Evolutionary conservation across 2,329 filamentous ascomycete genomes (phyloP).

Genomic region (Aspergillus persii): DNA sequence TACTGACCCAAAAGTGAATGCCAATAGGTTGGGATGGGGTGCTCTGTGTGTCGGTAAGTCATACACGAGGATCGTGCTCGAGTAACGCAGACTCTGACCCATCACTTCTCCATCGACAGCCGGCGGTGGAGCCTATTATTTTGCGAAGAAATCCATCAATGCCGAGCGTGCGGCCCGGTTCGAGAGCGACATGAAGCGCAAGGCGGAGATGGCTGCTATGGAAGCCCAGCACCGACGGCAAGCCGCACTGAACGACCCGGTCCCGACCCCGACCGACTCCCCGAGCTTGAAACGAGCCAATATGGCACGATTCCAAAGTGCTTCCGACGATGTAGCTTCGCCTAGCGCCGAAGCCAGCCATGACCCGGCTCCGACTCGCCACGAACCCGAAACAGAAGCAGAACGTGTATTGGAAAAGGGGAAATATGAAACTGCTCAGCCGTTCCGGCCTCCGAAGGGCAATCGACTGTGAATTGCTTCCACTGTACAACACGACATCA

Average conservation of each 20-base stretch:
- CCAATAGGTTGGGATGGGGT: slow-evolving; percentile 81
- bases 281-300: slow-evolving; percentile 37
- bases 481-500: background rate
- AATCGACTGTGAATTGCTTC: slow-evolving; percentile 66
- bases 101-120: slow-evolving; percentile 49
- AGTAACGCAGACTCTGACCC: background rate
- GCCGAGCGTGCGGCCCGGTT: slow-evolving; percentile 75
- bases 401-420: slow-evolving; percentile 72
- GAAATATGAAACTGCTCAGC: slow-evolving; percentile 79
- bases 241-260: slow-evolving; percentile 16
- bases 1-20: slow-evolving; percentile 8
- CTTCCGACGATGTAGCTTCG: slow-evolving; percentile 53
- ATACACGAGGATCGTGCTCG: background rate
- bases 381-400: slow-evolving; percentile 70
- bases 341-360: slow-evolving; percentile 70
- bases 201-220: slow-evolving; percentile 36
- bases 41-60: slow-evolving; percentile 76
- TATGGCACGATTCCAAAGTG: slow-evolving; percentile 27
- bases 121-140: slow-evolving; percentile 89
- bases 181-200: slow-evolving; percentile 65
- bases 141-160: slow-evolving; percentile 93
- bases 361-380: slow-evolving; percentile 83
- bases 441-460: slow-evolving; percentile 76
- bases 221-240: slow-evolving; percentile 37
- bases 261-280: slow-evolving; percentile 22